Evolutionary conservation across 257 asterid genomes (phyloP), one percentile per base, ranked within the genome.

Genomic region (Knoxia roxburghii): DNA sequence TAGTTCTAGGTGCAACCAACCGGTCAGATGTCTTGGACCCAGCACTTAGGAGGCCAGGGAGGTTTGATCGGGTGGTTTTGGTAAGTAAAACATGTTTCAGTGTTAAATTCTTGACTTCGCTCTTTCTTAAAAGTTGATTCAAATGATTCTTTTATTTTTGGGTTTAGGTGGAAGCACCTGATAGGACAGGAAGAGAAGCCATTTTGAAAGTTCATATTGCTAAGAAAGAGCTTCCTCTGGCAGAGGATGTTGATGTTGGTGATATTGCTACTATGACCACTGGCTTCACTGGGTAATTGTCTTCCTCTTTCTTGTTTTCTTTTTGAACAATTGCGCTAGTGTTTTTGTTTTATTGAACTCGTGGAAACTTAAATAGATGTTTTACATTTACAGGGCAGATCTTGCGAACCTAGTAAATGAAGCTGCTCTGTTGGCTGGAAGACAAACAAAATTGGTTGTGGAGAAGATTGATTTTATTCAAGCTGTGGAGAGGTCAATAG

Each of bases 21-120:
- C 85, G 99, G 69, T 85, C 97, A 58, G 99, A 94, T 83, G 98
- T 94, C 58, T 80, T 94, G 72, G 98, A 94, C 76, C 98, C 96
- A 49, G 99, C 98, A 68, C 98, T 94, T 65, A 91, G 96, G 61
- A 95, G 99, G 56, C 98, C 99, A 32, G 99, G 99, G 70, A 94
- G 99, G 87, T 94, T 94, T 78, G 99, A 94, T 64, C 96, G 99
- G 51, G 96, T 94, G 61, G 99, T 94, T 70, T 77, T 70, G 96
- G 99, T 94, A 59, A 71, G 79, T 71, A 51, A 41, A 37, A 59
- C 40, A 61, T 35, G 6, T 75, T 30, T 64, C 29, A 45, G 48
- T 70, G 45, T 23, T 76, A 66, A 58, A 21, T 35, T 69, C 20
- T 65, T 68, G 27, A 61, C 5, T 32, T 51, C 24, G 18, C 21